phyloP scores from a whole-genome alignment of 2,329 filamentous ascomycete genomes.

The Colletotrichum plurivorum region DNA sequence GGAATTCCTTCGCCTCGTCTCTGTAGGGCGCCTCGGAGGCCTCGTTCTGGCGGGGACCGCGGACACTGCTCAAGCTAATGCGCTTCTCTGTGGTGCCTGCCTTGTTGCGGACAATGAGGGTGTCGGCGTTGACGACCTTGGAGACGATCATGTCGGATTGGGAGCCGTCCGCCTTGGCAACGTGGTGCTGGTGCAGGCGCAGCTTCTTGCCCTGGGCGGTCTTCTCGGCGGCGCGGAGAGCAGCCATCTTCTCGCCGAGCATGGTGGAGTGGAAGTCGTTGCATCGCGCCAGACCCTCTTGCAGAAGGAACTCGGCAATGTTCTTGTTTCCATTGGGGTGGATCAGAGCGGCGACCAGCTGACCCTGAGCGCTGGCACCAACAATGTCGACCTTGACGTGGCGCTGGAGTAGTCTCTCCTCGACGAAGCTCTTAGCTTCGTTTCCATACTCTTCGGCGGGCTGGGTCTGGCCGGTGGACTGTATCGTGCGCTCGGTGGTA shows the following conservation, averaged over 20 bases:
- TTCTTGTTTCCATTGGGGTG: slow-evolving; percentile 84
- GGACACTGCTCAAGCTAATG: slow-evolving; percentile 91
- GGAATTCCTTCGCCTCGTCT: slow-evolving; percentile 95
- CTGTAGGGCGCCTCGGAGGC: slow-evolving; percentile 89
- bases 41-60: slow-evolving; percentile 91
- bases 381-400: slow-evolving; percentile 86
- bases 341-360: slow-evolving; percentile 88
- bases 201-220: slow-evolving; percentile 82
- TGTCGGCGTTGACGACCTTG: slow-evolving; percentile 90
- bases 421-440: slow-evolving; percentile 90
- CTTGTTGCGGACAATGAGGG: slow-evolving; percentile 88
- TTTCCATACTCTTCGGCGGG: slow-evolving; percentile 91
- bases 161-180: slow-evolving; percentile 75
- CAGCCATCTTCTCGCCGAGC: slow-evolving; percentile 89
- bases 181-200: slow-evolving; percentile 86
- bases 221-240: slow-evolving; percentile 88
- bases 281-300: slow-evolving; percentile 91
- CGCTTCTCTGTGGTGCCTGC: slow-evolving; percentile 85
- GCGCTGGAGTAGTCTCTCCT: slow-evolving; percentile 87
- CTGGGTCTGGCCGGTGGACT: slow-evolving; percentile 83
- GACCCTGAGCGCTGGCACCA: slow-evolving; percentile 89
- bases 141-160: slow-evolving; percentile 82
- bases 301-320: slow-evolving; percentile 90
- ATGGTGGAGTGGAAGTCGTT: slow-evolving; percentile 96
- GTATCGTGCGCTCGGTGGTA: slow-evolving; percentile 86